A percentile compares a stretch with the other conserved stretches of the same genome.
These are phyloP conservation scores for Dipteronia dyeriana DNA, from an alignment of 345 rosid genomes.

Conservation along the genomic window DNA sequence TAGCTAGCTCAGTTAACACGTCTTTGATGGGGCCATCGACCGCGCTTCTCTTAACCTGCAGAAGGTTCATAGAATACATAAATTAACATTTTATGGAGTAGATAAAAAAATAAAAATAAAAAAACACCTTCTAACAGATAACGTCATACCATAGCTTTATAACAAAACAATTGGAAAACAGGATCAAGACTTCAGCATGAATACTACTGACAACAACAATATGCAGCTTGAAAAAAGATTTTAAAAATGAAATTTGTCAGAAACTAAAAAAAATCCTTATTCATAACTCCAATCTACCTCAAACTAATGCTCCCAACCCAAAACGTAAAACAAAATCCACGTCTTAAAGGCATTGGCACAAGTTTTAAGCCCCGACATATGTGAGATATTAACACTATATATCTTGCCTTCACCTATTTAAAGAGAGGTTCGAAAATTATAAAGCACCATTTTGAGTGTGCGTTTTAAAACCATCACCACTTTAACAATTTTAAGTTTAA, in stretches of 20 bases:
- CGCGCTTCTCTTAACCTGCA: conserved; percentile 45
- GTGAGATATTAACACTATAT: too few relatives aligned
- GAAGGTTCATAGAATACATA: not conserved
- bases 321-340: not conserved
- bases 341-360: not conserved
- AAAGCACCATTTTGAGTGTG: too few relatives aligned
- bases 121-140: too few relatives aligned
- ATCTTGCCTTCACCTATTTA: too few relatives aligned
- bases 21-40: conserved; percentile 42
- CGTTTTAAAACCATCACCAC: too few relatives aligned
- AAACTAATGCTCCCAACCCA: not conserved
- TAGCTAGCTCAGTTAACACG: conserved; percentile 38
- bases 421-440: too few relatives aligned
- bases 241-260: too few relatives aligned
- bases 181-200: not conserved
- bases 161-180: not conserved
- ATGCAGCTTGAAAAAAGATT: not conserved
- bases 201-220: not conserved
- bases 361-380: not conserved
- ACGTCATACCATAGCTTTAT: not conserved
- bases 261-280: not conserved
- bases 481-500: too few relatives aligned
- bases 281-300: not conserved
- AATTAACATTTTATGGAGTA: not conserved
- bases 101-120: not conserved